These are phyloP conservation scores for Stygiomarasmius scandens DNA, from an alignment of 1,284 basidiomycete genomes.

Conservation along the genomic window DNA sequence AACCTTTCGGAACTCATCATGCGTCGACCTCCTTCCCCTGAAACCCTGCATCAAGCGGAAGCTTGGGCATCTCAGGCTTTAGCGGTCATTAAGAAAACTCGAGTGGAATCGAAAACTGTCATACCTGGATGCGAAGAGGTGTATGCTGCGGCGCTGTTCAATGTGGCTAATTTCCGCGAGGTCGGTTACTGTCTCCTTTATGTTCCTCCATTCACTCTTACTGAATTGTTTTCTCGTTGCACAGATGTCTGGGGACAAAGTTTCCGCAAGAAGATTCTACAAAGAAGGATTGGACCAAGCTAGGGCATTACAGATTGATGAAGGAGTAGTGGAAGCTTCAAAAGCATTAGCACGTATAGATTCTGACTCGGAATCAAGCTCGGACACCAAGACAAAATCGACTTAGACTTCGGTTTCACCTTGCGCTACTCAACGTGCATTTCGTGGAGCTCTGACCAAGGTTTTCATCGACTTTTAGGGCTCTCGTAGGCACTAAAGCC, in stretches of 20 bases:
- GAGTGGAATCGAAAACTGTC: constrained; percentile 29
- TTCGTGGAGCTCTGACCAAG: too few species aligned
- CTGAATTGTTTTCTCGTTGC: neutral
- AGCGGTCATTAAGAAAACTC: constrained; percentile 45
- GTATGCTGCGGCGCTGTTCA: constrained; percentile 63
- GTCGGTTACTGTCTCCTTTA: constrained; percentile 26
- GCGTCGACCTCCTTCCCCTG: constrained; percentile 40
- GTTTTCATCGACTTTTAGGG: too few species aligned
- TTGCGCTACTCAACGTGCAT: too few species aligned
- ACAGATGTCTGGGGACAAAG: constrained; percentile 55
- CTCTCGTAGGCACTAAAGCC: too few species aligned
- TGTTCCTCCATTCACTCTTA: neutral
- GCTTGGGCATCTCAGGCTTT: constrained; percentile 62
- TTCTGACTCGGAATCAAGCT: neutral
- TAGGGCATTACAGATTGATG: constrained; percentile 48
- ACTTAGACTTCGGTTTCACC: too few species aligned
- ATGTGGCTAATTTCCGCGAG: constrained; percentile 51
- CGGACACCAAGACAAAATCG: neutral
- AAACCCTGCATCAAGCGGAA: constrained; percentile 58
- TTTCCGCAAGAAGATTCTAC: constrained; percentile 48
- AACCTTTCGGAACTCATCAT: constrained; percentile 64
- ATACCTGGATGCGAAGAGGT: constrained; percentile 55
- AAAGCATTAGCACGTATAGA: constrained; percentile 43
- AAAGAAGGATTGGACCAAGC: constrained; percentile 51
- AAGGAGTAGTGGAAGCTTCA: constrained; percentile 51